A percentile compares a stretch with the other conserved stretches of the same genome.
phyloP scores from a whole-genome alignment of 768 basidiomycete genomes.

The Nevesoporus exiguus region DNA sequence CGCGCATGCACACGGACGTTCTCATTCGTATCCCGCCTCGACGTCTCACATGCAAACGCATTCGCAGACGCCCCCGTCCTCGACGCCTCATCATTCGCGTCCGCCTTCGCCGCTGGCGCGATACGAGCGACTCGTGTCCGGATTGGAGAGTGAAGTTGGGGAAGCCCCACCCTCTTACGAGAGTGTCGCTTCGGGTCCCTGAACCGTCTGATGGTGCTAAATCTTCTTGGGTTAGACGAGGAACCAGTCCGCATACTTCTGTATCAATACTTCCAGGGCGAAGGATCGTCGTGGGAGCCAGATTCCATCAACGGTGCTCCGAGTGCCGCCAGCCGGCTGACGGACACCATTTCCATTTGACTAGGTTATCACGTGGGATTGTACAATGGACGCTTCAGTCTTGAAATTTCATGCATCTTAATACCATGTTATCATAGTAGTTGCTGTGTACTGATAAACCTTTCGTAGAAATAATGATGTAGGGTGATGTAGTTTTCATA shows the following conservation, averaged over 20 bases:
- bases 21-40: background rate
- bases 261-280: no score
- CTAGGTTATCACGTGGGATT: background rate
- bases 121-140: slow-evolving; percentile 82
- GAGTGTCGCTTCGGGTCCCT: slow-evolving; percentile 14
- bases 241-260: no score
- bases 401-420: background rate
- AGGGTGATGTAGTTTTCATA: background rate
- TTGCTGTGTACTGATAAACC: background rate
- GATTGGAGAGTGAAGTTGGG: slow-evolving; percentile 79
- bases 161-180: slow-evolving; percentile 72
- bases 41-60: background rate
- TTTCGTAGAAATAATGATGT: background rate
- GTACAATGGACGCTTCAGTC: background rate
- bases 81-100: slow-evolving; percentile 9
- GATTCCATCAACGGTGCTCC: no score
- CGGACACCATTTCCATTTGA: background rate
- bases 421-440: background rate
- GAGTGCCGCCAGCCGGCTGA: no score
- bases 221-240: background rate
- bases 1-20: background rate
- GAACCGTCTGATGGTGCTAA: background rate
- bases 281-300: no score
- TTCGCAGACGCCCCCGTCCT: background rate
- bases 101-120: slow-evolving; percentile 35